Conservation (phyloP, 2,329 filamentous ascomycete species). For the Metarhizium sp. region DNA sequence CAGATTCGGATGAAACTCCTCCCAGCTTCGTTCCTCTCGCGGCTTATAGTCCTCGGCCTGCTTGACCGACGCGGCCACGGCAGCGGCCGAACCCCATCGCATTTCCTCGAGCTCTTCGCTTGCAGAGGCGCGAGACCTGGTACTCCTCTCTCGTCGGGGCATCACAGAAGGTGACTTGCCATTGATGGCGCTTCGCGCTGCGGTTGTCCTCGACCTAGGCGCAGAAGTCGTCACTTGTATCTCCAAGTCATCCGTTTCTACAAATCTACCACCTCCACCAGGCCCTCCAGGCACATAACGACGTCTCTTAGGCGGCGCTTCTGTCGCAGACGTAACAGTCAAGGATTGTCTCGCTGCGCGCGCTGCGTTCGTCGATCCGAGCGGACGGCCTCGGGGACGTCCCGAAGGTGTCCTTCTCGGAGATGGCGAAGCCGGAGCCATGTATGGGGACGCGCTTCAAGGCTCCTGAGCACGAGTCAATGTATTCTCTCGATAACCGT, state of each 20-base stretch:
- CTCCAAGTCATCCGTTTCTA: slow-evolving; percentile 61
- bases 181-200: slow-evolving; percentile 35
- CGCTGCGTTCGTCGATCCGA: slow-evolving; percentile 31
- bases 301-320: slow-evolving; percentile 60
- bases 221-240: slow-evolving; percentile 32
- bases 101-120: slow-evolving; percentile 49
- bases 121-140: slow-evolving; percentile 42
- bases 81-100: slow-evolving; percentile 78
- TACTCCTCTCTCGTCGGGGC: slow-evolving; percentile 47
- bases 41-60: slow-evolving; percentile 97
- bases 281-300: slow-evolving; percentile 81
- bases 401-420: slow-evolving; percentile 32
- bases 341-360: slow-evolving; percentile 28
- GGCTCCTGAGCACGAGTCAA: neutral
- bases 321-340: slow-evolving; percentile 29
- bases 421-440: slow-evolving; percentile 27
- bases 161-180: slow-evolving; percentile 31
- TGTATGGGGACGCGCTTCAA: slow-evolving; percentile 7
- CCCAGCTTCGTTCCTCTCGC: slow-evolving; percentile 91
- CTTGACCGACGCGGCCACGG: slow-evolving; percentile 76
- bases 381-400: slow-evolving; percentile 38
- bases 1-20: slow-evolving; percentile 92
- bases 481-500: neutral
- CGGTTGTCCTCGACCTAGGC: slow-evolving; percentile 31
- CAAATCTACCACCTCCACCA: slow-evolving; percentile 75